Evolutionary conservation across 1,139 yeast genomes (phyloP), one percentile per base, ranked within the genome.

Genomic region (Pichia sp.): DNA sequence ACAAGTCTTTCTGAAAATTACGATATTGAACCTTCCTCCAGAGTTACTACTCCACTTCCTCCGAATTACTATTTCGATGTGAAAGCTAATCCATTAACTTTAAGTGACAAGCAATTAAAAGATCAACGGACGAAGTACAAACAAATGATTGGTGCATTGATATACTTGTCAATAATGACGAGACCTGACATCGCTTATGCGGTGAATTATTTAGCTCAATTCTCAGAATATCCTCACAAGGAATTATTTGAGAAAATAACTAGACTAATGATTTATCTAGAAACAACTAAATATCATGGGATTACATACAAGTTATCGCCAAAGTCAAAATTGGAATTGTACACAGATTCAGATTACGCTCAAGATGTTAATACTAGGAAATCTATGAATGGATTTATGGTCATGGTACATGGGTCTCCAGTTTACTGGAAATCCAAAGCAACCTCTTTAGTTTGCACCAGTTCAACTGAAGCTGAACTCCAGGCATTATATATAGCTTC

Each of bases 191-290:
- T 42, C 6, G 26, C 36, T 6, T 37, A 42, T 29, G 41, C 41
- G 4, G 44, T 42, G 5, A 42, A 42, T 26, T 42, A 42, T 27
- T 11, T 42, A 27, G 40, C 41, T 4, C 34, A 39, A 35, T 43
- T 40, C 26, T 27, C 36, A 23, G 33, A 35, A 31, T 34, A 38
- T 31, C 45, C 43, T 8, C 33, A 33, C 27, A 23, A 28, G 4
- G 10, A 9, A 39, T 10, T 8, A 6, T 11, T n/a, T 27, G 27
- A n/a, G 26, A 28, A 4, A 11, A 23, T 11, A 34, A n/a, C n/a
- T n/a, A n/a, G n/a, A n/a, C n/a, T n/a, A n/a, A n/a, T n/a, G n/a
- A n/a, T n/a, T n/a, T n/a, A n/a, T n/a, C n/a, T n/a, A n/a, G n/a
- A n/a, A n/a, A n/a, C n/a, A n/a, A n/a, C n/a, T n/a, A n/a, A n/a